Evolutionary conservation across 192 early-diverging fungal species (phyloP).

Genomic region (Coemansia sp.): DNA sequence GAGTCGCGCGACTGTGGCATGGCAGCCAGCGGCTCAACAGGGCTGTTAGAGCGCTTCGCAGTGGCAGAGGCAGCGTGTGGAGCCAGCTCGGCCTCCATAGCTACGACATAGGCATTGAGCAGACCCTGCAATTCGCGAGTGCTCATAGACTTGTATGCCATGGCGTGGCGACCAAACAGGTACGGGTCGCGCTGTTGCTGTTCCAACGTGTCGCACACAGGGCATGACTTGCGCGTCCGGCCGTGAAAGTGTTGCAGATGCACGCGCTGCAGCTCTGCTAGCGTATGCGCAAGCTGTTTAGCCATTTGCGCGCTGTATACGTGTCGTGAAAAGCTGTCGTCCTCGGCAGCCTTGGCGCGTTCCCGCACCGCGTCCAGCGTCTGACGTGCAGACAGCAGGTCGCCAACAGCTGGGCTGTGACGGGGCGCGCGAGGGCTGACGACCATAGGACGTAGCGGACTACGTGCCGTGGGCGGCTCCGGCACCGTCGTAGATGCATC

Average conservation of each 20-base stretch:
- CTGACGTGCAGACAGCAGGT: conserved; percentile 30
- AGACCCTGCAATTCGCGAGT: conserved; percentile 42
- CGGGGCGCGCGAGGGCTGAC: conserved; percentile 14
- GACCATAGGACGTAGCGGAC: conserved; percentile 26
- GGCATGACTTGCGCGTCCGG: conserved; percentile 1
- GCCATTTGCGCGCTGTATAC: conserved; percentile 24
- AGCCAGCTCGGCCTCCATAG: conserved; percentile 38
- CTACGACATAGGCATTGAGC: conserved; percentile 46
- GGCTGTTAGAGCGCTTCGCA: neutral
- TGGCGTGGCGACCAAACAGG: conserved; percentile 35
- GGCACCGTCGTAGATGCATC: conserved; percentile 49
- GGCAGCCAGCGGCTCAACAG: neutral
- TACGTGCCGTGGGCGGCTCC: conserved; percentile 15
- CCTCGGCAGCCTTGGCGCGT: neutral
- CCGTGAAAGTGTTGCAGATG: conserved; percentile 36
- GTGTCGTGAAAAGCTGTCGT: conserved; percentile 4
- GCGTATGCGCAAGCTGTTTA: conserved; percentile 34
- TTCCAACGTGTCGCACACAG: conserved; percentile 33
- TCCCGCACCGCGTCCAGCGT: conserved; percentile 30
- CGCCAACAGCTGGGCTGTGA: conserved; percentile 4
- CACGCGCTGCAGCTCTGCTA: conserved; percentile 47
- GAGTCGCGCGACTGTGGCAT: neutral
- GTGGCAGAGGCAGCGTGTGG: neutral
- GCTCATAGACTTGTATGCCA: conserved; percentile 37
- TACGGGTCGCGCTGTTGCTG: conserved; percentile 53